These are phyloP conservation scores for Didymella exigua DNA, from an alignment of 2,329 filamentous ascomycete species.

Conservation along the genomic window DNA sequence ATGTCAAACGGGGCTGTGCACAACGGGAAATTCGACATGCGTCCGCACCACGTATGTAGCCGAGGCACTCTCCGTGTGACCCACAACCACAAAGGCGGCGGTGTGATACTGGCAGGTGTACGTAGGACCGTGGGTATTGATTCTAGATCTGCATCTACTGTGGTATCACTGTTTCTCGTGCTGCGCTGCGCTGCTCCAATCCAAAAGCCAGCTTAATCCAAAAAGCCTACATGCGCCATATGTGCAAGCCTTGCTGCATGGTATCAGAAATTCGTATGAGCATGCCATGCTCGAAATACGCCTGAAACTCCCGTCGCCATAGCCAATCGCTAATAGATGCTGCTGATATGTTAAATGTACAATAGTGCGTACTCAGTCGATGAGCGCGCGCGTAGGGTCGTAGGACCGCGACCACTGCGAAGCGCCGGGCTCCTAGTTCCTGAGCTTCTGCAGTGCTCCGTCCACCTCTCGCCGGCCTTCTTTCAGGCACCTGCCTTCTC, in stretches of 20 bases:
- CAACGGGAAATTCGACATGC: too few species aligned
- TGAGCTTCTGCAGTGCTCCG: constrained; percentile 17
- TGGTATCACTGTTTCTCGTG: constrained; percentile 10
- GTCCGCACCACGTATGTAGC: too few species aligned
- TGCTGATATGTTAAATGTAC: constrained; percentile 11
- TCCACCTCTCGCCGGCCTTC: constrained; percentile 22
- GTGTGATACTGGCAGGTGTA: constrained; percentile 1
- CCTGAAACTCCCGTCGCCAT: not conserved
- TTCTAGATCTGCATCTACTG: not conserved
- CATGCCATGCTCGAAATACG: not conserved
- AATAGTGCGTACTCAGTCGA: constrained; percentile 7
- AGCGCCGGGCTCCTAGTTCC: constrained; percentile 11
- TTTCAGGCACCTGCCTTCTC: constrained; percentile 48
- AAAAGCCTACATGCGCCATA: constrained; percentile 8
- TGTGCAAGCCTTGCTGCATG: constrained; percentile 4
- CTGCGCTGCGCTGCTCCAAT: not conserved
- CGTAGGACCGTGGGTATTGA: too few species aligned
- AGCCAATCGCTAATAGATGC: constrained; percentile 3
- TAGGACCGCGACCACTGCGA: not conserved
- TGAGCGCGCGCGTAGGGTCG: not conserved
- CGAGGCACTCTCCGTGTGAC: too few species aligned
- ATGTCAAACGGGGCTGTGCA: too few species aligned
- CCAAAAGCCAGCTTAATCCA: not conserved
- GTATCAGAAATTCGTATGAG: constrained; percentile 3
- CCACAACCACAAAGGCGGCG: too few species aligned